Base-by-base conservation (phyloP, 192 early-diverging fungal genomes). In the Kickxella alabastrina region DNA sequence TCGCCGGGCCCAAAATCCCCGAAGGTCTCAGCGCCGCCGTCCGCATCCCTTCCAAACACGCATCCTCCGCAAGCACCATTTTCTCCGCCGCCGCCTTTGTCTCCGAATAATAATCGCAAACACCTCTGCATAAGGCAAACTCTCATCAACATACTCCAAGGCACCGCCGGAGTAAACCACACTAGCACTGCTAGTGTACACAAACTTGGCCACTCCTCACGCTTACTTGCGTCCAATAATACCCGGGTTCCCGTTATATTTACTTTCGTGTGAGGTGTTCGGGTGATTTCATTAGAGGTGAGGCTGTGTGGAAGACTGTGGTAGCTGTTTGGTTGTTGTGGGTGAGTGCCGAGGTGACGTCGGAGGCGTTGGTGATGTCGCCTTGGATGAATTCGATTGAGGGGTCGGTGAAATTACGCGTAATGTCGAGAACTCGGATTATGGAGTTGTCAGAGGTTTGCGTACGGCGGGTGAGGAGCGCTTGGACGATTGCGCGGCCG, bases 1-100 rank as follows among this genome's bases (percentile, higher is more conserved):
- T 91, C 89, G 24, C 84, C 82, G 17, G 95, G 93, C 0, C 95
- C 95, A 69, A 93, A 95, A 98, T 95, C 3, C 87, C 92, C 23
- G 87, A 88, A 1, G 95, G 95, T 7, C 95, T 81, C 3, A 98
- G 58, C 1, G 86, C 76, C 23, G 84, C 83, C 12, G 93, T 95
- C 14, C 79, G 64, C 32, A 98, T 65, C 10, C 65, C 65, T 22
- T 46, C 32, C 52, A 41, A n/a, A n/a, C n/a, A 58, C 23, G 82
- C 83, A 53, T 95, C 92, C 27, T 89, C 74, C 29, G 78, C 79
- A 7, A 95, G 53, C 7, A 95, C 82, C 49, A 92, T 66, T 52
- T 79, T 79, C 59, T 98, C 95, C 23, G 78, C 87, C 15, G 63
- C 43, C 0, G 85, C 65, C 71, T 98, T 98, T 23, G 92, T 90